Evolutionary conservation across 257 asterid genomes (phyloP).

Genomic region (Lycium barbarum): DNA sequence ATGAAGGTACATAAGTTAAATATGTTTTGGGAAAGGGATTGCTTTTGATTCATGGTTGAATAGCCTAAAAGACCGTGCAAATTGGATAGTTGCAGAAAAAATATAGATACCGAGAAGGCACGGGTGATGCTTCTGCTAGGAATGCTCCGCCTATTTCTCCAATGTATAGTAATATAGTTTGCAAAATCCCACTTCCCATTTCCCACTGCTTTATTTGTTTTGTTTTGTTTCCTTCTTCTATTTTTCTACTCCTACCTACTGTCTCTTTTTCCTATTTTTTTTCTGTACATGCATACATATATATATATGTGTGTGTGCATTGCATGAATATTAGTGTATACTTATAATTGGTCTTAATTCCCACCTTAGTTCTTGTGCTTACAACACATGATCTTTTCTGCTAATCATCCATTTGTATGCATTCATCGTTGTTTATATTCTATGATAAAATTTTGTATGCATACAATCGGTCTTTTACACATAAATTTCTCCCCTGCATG

Average conservation of each 20-base stretch:
- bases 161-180: neutral
- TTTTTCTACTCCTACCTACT: neutral
- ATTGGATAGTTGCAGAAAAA: slow-evolving; percentile 3
- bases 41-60: neutral
- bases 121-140: slow-evolving; percentile 39
- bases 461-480: too few species aligned
- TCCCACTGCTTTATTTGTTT: slow-evolving; percentile 24
- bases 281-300: neutral
- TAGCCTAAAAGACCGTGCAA: slow-evolving; percentile 41
- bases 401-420: slow-evolving; percentile 22
- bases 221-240: neutral
- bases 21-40: neutral
- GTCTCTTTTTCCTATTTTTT: neutral
- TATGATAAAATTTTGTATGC: neutral
- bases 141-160: slow-evolving; percentile 51
- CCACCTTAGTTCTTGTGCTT: slow-evolving; percentile 29
- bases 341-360: neutral
- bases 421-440: neutral
- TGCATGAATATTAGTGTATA: neutral
- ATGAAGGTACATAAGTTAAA: too few species aligned
- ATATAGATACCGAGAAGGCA: slow-evolving; percentile 44
- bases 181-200: slow-evolving; percentile 42
- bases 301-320: neutral
- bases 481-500: too few species aligned
- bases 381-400: slow-evolving; percentile 31